These are phyloP conservation scores for Apiotrichum gracile DNA, from an alignment of 1,284 basidiomycete genomes.

Conservation along the genomic window DNA sequence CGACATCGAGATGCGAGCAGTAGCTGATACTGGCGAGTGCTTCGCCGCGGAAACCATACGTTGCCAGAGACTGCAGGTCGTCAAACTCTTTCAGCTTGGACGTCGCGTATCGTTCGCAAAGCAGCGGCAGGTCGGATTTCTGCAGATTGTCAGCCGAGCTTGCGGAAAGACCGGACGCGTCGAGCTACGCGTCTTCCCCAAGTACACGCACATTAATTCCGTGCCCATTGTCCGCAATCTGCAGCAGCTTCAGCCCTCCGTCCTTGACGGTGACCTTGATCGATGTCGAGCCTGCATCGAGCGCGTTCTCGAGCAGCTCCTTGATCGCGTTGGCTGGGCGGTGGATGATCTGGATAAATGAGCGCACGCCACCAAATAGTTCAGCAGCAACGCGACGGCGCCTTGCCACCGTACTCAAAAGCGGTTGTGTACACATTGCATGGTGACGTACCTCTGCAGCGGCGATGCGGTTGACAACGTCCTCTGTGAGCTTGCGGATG, in stretches of 20 bases:
- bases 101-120: slow-evolving; percentile 94
- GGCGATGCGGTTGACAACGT: slow-evolving; percentile 58
- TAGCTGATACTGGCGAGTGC: slow-evolving; percentile 95
- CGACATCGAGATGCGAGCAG: slow-evolving; percentile 79
- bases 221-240: slow-evolving; percentile 94
- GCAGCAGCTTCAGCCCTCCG: slow-evolving; percentile 88
- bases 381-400: background rate
- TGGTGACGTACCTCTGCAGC: slow-evolving; percentile 52
- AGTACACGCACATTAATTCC: slow-evolving; percentile 68
- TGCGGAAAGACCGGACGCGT: background rate
- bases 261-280: slow-evolving; percentile 89
- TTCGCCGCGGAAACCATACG: slow-evolving; percentile 97
- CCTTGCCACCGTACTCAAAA: no score
- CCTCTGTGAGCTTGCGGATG: slow-evolving; percentile 49
- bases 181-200: background rate
- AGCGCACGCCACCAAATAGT: background rate
- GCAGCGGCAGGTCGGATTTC: slow-evolving; percentile 73
- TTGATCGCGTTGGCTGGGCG: slow-evolving; percentile 93
- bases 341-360: slow-evolving; percentile 73
- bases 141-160: slow-evolving; percentile 17
- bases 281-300: slow-evolving; percentile 84
- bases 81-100: slow-evolving; percentile 84
- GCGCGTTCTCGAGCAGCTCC: slow-evolving; percentile 88
- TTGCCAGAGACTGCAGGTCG: slow-evolving; percentile 76
- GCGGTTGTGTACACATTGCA: background rate